Evolutionary conservation across 208 protist genomes (phyloP).

Genomic region (Zelonia costaricensis): DNA sequence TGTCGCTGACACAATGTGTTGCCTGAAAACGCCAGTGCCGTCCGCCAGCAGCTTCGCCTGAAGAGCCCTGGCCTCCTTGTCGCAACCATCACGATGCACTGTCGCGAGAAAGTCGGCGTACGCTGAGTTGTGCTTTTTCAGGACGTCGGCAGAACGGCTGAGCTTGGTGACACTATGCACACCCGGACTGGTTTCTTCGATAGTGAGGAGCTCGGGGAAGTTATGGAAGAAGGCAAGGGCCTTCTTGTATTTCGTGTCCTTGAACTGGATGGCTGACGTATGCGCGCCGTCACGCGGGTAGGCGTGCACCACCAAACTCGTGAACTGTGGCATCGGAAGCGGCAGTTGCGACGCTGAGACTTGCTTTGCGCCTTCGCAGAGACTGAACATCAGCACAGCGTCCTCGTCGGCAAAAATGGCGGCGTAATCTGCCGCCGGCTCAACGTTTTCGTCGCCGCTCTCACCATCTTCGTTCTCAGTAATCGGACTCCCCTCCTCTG

Average conservation of each 20-base stretch:
- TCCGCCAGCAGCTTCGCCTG: conserved; percentile 38
- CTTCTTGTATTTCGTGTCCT: conserved; percentile 73
- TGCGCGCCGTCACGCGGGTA: conserved; percentile 43
- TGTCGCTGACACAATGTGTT: conserved; percentile 43
- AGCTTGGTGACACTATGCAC: conserved; percentile 39
- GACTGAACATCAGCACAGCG: conserved; percentile 47
- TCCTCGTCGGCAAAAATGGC: conserved; percentile 42
- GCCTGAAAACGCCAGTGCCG: conserved; percentile 38
- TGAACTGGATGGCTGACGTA: conserved; percentile 51
- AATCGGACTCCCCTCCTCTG: neutral
- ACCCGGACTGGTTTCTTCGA: conserved; percentile 48
- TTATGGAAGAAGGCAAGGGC: conserved; percentile 46
- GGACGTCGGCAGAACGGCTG: conserved; percentile 42
- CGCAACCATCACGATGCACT: conserved; percentile 39
- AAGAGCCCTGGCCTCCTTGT: conserved; percentile 33
- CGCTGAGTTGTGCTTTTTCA: conserved; percentile 38
- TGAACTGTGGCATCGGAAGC: conserved; percentile 67
- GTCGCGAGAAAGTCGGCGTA: conserved; percentile 45
- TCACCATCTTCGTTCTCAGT: neutral
- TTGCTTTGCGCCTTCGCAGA: conserved; percentile 53
- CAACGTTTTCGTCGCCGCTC: neutral
- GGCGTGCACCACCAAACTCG: conserved; percentile 39
- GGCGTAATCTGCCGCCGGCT: neutral
- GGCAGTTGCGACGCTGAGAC: conserved; percentile 44
- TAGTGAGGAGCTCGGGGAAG: conserved; percentile 40